Conservation (phyloP, 2,329 filamentous ascomycete genomes). For the Pyrenophora teres region DNA sequence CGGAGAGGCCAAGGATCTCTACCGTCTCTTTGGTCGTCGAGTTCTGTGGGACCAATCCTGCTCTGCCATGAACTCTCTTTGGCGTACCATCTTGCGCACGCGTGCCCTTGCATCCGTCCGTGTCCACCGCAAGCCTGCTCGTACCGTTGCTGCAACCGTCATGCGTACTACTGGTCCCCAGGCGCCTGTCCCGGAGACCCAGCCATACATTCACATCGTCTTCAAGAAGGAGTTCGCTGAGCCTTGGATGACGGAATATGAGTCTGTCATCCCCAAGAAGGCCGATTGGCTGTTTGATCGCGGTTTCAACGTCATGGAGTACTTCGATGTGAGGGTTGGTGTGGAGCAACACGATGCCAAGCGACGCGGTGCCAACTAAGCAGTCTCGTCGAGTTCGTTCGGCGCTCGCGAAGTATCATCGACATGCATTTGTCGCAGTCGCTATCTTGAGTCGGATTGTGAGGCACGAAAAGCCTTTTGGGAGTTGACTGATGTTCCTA, state of each 20-base stretch:
- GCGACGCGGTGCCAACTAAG: neutral
- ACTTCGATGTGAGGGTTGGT: constrained; percentile 37
- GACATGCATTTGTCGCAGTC: neutral
- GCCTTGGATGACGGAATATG: constrained; percentile 28
- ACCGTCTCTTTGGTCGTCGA: constrained; percentile 37
- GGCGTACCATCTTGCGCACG: constrained; percentile 30
- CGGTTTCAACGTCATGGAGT: constrained; percentile 35
- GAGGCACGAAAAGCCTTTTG: neutral
- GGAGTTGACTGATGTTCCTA: neutral
- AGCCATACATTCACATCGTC: constrained; percentile 33
- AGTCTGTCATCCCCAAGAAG: constrained; percentile 12
- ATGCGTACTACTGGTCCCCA: neutral
- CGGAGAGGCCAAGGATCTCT: constrained; percentile 40
- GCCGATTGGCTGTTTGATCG: constrained; percentile 24
- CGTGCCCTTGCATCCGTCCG: constrained; percentile 26
- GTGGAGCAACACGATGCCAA: constrained; percentile 2
- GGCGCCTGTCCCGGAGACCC: neutral
- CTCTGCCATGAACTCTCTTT: constrained; percentile 27
- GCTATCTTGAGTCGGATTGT: neutral
- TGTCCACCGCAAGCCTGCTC: constrained; percentile 23
- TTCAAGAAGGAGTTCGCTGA: constrained; percentile 28
- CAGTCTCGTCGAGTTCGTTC: neutral
- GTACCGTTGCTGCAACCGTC: neutral
- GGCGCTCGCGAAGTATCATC: neutral
- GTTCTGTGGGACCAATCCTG: constrained; percentile 28